A percentile compares a stretch with the other conserved stretches of the same genome.
These are phyloP conservation scores for Epichloe elymi DNA, from an alignment of 2,329 filamentous ascomycete genomes.

Conservation along the genomic window DNA sequence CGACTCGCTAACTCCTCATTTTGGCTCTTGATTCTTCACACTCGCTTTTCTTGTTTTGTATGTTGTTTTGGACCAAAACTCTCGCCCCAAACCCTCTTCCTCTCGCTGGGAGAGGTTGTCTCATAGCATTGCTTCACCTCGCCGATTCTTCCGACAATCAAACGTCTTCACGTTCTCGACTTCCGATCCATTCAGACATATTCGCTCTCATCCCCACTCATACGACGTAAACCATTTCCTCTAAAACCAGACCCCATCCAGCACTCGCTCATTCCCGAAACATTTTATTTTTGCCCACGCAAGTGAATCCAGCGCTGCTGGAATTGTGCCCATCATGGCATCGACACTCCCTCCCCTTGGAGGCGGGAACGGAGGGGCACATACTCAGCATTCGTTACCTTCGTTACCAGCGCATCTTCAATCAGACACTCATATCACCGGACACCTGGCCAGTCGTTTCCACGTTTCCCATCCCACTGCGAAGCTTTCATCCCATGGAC, in stretches of 20 bases:
- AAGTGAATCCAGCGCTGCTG: neutral
- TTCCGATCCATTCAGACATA: neutral
- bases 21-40: slow-evolving; percentile 1
- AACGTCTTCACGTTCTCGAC: neutral
- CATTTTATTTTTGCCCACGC: neutral
- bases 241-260: neutral
- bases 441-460: slow-evolving; percentile 77
- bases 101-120: neutral
- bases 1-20: neutral
- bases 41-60: neutral
- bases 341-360: slow-evolving; percentile 40
- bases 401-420: slow-evolving; percentile 74
- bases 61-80: neutral
- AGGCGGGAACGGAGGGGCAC: slow-evolving; percentile 44
- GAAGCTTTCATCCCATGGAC: slow-evolving; percentile 75
- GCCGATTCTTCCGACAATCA: neutral
- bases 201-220: neutral
- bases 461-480: slow-evolving; percentile 84
- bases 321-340: slow-evolving; percentile 39
- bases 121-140: neutral
- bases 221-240: neutral
- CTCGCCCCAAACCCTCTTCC: neutral
- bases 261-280: neutral
- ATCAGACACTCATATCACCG: slow-evolving; percentile 65
- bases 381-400: slow-evolving; percentile 75